A percentile compares a stretch with the other conserved stretches of the same genome.
Conservation (phyloP, 2,329 filamentous ascomycete genomes). For the Epichloe gansuensis region DNA sequence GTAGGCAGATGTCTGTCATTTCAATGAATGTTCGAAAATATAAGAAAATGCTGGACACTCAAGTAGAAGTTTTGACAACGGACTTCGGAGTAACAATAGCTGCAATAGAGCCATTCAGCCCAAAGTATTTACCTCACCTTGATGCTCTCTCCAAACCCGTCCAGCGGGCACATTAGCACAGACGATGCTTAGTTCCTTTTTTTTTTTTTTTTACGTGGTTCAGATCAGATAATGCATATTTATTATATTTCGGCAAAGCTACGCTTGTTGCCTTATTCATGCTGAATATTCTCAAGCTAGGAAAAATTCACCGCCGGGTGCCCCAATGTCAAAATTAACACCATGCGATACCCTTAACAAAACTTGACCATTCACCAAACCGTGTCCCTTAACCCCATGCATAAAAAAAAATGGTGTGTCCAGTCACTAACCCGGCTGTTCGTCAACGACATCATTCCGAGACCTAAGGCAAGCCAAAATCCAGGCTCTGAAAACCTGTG, state of each 20-base stretch:
- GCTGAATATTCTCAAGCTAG: not conserved
- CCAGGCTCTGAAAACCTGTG: not conserved
- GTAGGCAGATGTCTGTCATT: not conserved
- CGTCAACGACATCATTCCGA: not conserved
- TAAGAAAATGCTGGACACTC: no score
- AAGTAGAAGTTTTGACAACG: no score
- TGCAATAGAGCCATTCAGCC: no score
- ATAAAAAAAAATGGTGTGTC: not conserved
- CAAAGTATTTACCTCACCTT: no score
- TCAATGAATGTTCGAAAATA: no score
- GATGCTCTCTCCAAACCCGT: not conserved
- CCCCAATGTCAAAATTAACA: not conserved
- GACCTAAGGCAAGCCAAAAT: not conserved
- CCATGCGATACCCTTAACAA: not conserved
- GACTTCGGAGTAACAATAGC: no score
- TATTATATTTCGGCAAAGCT: not conserved
- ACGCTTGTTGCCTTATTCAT: not conserved
- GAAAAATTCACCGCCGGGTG: not conserved
- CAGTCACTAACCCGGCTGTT: not conserved
- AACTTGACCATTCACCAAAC: not conserved
- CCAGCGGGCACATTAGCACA: not conserved
- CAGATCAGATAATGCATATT: not conserved
- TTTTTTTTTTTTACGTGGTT: not conserved
- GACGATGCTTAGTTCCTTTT: not conserved
- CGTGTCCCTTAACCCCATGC: not conserved